Base-by-base conservation (phyloP, 2,329 filamentous ascomycete species). In the Dryadomyces quercus-mongolicae region DNA sequence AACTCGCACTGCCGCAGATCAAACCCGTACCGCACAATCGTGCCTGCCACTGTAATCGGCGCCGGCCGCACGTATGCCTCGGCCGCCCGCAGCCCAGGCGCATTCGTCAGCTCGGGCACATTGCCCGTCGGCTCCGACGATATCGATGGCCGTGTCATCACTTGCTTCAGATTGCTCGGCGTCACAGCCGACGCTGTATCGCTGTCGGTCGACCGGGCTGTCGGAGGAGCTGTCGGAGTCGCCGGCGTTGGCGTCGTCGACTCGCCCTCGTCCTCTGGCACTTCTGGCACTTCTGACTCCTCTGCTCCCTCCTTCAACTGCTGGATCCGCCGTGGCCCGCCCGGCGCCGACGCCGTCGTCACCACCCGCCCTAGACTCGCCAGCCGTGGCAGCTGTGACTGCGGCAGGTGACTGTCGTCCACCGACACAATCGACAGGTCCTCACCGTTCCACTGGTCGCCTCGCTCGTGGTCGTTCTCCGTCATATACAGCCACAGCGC, bases 371-470 rank as follows among this genome's bases (percentile, higher is more conserved):
- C 59, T 40, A 78, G 65, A 4, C 74, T 66, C 0, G 74, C 73
- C 1, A 79, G 70, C 56, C 64, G 73, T 1, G 76, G 77, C 3
- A 79, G 57, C 6, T 75, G 65, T 2, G 78, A 80, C 43, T 74
- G 64, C 2, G 78, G 75, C 43, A 85, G 66, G 16, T 74, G 70
- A 54, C 82, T 84, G 67, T 98, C 94, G 65, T 98, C 91, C 5
- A 81, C 62, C 0, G 89, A 96, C 65, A 83, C 86, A 54, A 98
- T 93, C 5, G 91, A 96, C 38, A 98, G 71, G 66, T 98, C 93
- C 68, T 98, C 93, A 49, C 93, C 93, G 61, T 98, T 98, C 93
- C 93, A 98, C 60, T 89, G 82, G 63, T 98, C 93, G 54, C 93
- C 93, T 70, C 88, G 85, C 64, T 85, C 75, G 65, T 98, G 93